Evolutionary conservation across 2,329 filamentous ascomycete genomes (phyloP), one percentile per base, ranked within the genome.

Genomic region (Calonectria leucothoes): DNA sequence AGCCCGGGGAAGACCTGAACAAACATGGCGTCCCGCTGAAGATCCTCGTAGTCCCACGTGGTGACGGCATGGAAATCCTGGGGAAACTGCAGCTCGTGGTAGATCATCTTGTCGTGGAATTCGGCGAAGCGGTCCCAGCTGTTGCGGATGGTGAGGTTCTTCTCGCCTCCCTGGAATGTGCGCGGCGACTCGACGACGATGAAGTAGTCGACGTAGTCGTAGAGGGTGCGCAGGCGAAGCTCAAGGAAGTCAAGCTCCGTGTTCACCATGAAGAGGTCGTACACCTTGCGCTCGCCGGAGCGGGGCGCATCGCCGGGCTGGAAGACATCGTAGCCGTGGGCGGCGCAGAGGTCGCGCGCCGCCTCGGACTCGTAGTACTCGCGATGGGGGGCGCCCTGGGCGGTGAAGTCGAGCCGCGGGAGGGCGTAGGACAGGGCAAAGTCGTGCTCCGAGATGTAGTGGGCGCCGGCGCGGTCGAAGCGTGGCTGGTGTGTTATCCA

Each of bases 221-320:
- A 88, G 20, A 92, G 87, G 3, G 89, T 89, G 77, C 91, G 87
- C 4, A 93, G 85, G 14, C 91, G 89, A 61, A 94, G 89, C 81
- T 93, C 91, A 51, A 93, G 86, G 87, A 90, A 92, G 82, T 93
- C 91, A 15, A 93, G 85, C 82, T 93, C 92, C 3, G 86, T 89
- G 76, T 91, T 92, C 77, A 93, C 83, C 86, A 93, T 88, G 77
- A 92, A 86, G 2, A 93, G 85, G 79, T 93, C 92, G 72, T 83
- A 84, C 33, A 84, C 75, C 69, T 82, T 84, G 76, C 82, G 82
- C 65, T 80, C 77, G 45, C 79, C 78, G 7, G 76, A 71, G 7
- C 65, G 52, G 29, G 79, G 69, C 42, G 49, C 59, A 25, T 75
- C 68, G 31, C 27, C 69, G 2, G 83, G 81, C 20, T 72, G 64